These are phyloP conservation scores for Verticillium dahliae DNA, from an alignment of 2,329 filamentous ascomycete genomes.

Conservation along the genomic window DNA sequence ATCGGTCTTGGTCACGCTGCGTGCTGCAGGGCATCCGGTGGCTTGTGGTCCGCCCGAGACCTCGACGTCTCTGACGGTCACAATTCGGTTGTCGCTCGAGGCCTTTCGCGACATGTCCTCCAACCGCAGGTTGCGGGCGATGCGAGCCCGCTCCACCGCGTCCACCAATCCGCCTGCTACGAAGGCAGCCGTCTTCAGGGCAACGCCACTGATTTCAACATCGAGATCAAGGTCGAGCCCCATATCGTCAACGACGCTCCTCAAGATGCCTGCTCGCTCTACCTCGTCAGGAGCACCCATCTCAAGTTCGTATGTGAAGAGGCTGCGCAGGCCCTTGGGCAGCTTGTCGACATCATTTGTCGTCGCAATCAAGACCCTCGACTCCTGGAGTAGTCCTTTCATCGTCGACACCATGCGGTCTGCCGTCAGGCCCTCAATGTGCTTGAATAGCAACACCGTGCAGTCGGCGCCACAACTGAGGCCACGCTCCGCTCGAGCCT, in stretches of 20 bases:
- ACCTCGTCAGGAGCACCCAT: conserved; percentile 88
- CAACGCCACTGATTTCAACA: conserved; percentile 77
- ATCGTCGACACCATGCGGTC: conserved; percentile 84
- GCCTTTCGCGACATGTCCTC: conserved; percentile 58
- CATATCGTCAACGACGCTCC: conserved; percentile 68
- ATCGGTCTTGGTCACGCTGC: conserved; percentile 73
- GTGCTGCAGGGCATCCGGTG: conserved; percentile 73
- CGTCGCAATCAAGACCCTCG: conserved; percentile 81
- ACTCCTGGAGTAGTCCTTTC: conserved; percentile 73
- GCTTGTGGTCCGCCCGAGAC: conserved; percentile 80
- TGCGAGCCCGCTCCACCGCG: conserved; percentile 82
- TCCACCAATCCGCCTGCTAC: conserved; percentile 93
- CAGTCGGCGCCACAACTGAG: conserved; percentile 80
- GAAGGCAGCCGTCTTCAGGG: conserved; percentile 89
- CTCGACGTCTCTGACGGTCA: conserved; percentile 77
- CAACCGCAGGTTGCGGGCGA: conserved; percentile 69
- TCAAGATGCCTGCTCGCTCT: conserved; percentile 82
- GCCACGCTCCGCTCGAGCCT: conserved; percentile 80
- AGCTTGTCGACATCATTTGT: conserved; percentile 95
- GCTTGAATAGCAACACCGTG: conserved; percentile 78
- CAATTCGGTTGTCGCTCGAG: conserved; percentile 25
- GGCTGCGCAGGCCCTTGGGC: conserved; percentile 77
- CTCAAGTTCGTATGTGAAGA: conserved; percentile 94
- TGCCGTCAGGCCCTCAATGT: conserved; percentile 84
- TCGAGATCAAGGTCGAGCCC: conserved; percentile 73